These are phyloP conservation scores for Lachancea cidri DNA, from an alignment of 805 yeast species.

Conservation along the genomic window DNA sequence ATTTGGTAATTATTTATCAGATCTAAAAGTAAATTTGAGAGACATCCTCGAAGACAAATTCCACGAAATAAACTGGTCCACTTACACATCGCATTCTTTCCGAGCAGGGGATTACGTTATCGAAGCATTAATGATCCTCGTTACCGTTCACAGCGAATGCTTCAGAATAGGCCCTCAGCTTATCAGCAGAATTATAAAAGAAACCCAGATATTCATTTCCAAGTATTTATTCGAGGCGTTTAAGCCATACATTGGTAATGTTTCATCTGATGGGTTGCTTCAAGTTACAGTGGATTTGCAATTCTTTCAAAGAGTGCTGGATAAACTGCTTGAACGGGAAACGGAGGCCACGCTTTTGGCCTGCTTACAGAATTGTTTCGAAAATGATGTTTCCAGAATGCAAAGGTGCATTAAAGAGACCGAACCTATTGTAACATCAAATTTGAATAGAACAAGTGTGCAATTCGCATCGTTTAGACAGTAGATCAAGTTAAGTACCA, in stretches of 20 bases:
- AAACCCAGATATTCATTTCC: constrained; percentile 37
- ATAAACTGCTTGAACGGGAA: constrained; percentile 26
- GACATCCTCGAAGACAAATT: constrained; percentile 39
- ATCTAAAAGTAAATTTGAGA: constrained; percentile 40
- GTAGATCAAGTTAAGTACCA: constrained; percentile 2
- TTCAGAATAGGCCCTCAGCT: constrained; percentile 43
- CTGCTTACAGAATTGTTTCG: constrained; percentile 30
- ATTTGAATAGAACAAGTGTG: constrained; percentile 25
- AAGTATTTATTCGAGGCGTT: constrained; percentile 34
- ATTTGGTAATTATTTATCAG: constrained; percentile 48
- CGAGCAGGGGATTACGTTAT: constrained; percentile 44
- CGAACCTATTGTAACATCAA: constrained; percentile 28
- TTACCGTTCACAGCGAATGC: constrained; percentile 49
- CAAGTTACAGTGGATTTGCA: constrained; percentile 52
- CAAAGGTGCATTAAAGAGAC: constrained; percentile 26
- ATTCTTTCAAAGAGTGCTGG: constrained; percentile 38
- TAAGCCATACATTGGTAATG: constrained; percentile 41
- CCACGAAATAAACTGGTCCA: constrained; percentile 41
- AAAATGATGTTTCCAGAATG: constrained; percentile 24
- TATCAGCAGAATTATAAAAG: constrained; percentile 41
- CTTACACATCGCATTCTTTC: constrained; percentile 29
- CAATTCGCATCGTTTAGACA: constrained; percentile 29
- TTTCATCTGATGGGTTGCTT: constrained; percentile 43
- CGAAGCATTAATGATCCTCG: constrained; percentile 44
- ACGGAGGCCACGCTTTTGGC: constrained; percentile 29